Base-by-base conservation (phyloP, 1,284 basidiomycete species). In the Cryptococcus floricola region DNA sequence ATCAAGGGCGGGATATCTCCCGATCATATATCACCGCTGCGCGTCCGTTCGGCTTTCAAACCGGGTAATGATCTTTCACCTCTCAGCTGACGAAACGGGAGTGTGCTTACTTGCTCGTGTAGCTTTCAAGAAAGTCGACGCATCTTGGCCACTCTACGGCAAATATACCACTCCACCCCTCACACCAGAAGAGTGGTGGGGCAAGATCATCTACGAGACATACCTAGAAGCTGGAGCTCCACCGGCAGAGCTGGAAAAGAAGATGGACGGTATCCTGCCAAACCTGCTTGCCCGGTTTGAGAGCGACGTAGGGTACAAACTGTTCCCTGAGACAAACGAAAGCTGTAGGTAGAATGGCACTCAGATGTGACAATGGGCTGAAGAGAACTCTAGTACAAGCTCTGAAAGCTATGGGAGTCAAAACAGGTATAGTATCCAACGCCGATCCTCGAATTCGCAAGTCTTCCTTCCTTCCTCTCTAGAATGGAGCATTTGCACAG, bases 161-260 rank as follows among this genome's bases (percentile, higher is more conserved):
- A 71, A 73, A 55, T 59, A 68, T 45, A 56, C 67, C 3, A 27
- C n/a, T 3, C 71, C 74, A 10, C 64, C 73, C 0, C 55, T 77
- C 16, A 63, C 66, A 0, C 70, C 75, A 1, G 69, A 70, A 31
- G 60, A 64, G 41, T 78, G 77, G 77, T 78, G 77, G 77, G 63
- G 67, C 14, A 48, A 60, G 8, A 61, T 77, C 25, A 77, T 78
- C 38, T 52, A 62, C 25, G 57, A 63, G 48, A 75, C 71, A 28
- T 67, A 77, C 62, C 16, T 60, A 3, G 53, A 68, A 19, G 74
- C 74, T 0, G 77, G 76, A 6, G 74, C 67, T 3, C 45, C 53
- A 0, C 50, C 63, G 25, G 2, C 50, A 69, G 70, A 70, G 13
- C 53, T 77, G 1, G 57, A 63, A 0, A 28, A 50, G 5, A 57